Evolutionary conservation across 192 early-diverging fungal genomes (phyloP).

Genomic region (Lunasporangiospora selenospora): DNA sequence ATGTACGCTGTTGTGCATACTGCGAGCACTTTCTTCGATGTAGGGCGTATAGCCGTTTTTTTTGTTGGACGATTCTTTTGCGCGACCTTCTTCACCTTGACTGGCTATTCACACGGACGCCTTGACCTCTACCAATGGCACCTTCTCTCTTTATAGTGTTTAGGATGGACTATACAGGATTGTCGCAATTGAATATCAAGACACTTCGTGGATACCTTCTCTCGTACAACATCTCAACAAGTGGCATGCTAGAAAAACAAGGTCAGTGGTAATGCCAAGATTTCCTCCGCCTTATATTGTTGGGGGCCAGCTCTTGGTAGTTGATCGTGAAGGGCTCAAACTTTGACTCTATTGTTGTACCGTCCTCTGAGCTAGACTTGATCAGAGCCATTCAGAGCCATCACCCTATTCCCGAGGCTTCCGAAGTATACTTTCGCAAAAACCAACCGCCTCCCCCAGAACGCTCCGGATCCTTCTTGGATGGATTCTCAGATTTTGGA

Average conservation of each 20-base stretch:
- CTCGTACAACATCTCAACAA: slow-evolving; percentile 40
- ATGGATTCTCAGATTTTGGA: slow-evolving; percentile 17
- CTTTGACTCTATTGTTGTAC: too few species aligned
- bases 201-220: slow-evolving; percentile 35
- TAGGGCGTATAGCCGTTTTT: too few species aligned
- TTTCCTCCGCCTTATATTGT: too few species aligned
- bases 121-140: too few species aligned
- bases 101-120: too few species aligned
- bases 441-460: slow-evolving; percentile 21
- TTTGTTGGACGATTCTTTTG: too few species aligned
- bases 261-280: too few species aligned
- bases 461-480: slow-evolving; percentile 18
- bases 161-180: slow-evolving; percentile 36
- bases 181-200: slow-evolving; percentile 40
- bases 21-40: slow-evolving; percentile 41
- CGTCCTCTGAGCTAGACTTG: too few species aligned
- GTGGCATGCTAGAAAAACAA: slow-evolving; percentile 47
- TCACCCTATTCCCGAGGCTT: slow-evolving; percentile 36
- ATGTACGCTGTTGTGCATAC: slow-evolving; percentile 41
- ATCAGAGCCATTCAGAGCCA: slow-evolving; percentile 37
- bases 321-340: too few species aligned
- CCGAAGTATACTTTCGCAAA: slow-evolving; percentile 26
- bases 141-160: slow-evolving; percentile 27
- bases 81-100: too few species aligned
- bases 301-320: too few species aligned